These are phyloP conservation scores for Aspergillus versicolor DNA, from an alignment of 2,329 filamentous ascomycete genomes.

Conservation along the genomic window DNA sequence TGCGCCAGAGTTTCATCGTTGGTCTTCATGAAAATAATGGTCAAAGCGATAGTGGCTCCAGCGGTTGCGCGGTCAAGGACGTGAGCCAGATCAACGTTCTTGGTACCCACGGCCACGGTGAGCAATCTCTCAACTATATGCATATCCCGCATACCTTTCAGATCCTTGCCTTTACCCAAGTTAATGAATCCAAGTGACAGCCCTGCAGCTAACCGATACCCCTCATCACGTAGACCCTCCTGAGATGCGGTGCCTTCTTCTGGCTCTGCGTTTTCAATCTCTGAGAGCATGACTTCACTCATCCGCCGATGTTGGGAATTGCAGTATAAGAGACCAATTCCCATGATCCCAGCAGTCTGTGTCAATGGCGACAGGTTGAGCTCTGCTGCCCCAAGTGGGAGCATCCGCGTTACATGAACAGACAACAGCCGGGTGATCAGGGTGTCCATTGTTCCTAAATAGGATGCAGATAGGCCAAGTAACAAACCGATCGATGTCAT, in stretches of 20 bases:
- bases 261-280: constrained; percentile 84
- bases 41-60: constrained; percentile 85
- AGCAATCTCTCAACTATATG: constrained; percentile 84
- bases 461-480: constrained; percentile 86
- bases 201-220: constrained; percentile 91
- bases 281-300: constrained; percentile 98
- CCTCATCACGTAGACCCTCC: constrained; percentile 83
- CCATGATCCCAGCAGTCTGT: constrained; percentile 95
- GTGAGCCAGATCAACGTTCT: constrained; percentile 89
- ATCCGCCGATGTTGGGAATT: constrained; percentile 95
- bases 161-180: constrained; percentile 81
- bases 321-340: constrained; percentile 90
- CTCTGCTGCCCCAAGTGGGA: constrained; percentile 88
- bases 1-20: constrained; percentile 81
- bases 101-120: constrained; percentile 79
- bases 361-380: constrained; percentile 89
- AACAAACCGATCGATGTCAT: constrained; percentile 99
- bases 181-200: constrained; percentile 95
- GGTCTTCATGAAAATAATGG: constrained; percentile 96
- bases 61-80: constrained; percentile 90
- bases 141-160: constrained; percentile 92
- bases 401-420: constrained; percentile 92
- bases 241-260: constrained; percentile 68
- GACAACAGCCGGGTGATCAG: constrained; percentile 89
- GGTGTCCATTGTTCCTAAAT: constrained; percentile 95